Evolutionary conservation across 352 stramenopile species (phyloP).

Genomic region (Pythium scleroteichum): DNA sequence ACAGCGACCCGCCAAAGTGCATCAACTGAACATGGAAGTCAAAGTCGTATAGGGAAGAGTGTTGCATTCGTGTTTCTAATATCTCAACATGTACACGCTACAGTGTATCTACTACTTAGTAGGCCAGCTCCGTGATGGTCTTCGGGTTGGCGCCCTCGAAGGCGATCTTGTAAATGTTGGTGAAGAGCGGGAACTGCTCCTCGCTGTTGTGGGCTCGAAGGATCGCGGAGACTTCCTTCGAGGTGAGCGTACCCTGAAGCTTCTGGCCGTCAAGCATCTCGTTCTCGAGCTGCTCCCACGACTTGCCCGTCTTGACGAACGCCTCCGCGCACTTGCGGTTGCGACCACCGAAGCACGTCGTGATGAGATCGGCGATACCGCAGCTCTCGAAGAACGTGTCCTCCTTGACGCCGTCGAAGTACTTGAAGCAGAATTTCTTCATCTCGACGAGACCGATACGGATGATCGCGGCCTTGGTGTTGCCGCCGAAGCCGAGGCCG

Average conservation of each 20-base stretch:
- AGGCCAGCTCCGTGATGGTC: slow-evolving; percentile 71
- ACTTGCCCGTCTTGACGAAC: slow-evolving; percentile 83
- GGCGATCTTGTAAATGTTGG: slow-evolving; percentile 93
- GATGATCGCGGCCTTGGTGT: slow-evolving; percentile 98
- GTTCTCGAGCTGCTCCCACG: slow-evolving; percentile 92
- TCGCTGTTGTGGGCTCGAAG: slow-evolving; percentile 84
- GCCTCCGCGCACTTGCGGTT: slow-evolving; percentile 96
- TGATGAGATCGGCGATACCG: slow-evolving; percentile 97
- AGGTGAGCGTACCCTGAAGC: slow-evolving; percentile 95
- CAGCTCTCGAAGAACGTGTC: slow-evolving; percentile 97
- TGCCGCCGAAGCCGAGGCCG: slow-evolving; percentile 93
- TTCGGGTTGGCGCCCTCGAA: slow-evolving; percentile 86
- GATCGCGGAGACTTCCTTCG: slow-evolving; percentile 93
- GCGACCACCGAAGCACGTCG: slow-evolving; percentile 96
- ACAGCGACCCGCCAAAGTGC: slow-evolving; percentile 34
- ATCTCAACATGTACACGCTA: slow-evolving; percentile 11
- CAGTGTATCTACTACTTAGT: slow-evolving; percentile 8
- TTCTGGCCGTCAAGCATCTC: slow-evolving; percentile 97
- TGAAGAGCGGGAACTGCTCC: slow-evolving; percentile 91
- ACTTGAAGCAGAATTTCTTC: slow-evolving; percentile 92
- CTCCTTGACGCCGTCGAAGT: slow-evolving; percentile 93
- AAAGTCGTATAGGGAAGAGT: slow-evolving; percentile 1
- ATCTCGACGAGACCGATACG: slow-evolving; percentile 95
- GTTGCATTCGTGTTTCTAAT: slow-evolving; percentile 19
- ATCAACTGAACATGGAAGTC: slow-evolving; percentile 25